Percentiles rank a stretch among this genome's conserved stretches.
phyloP scores from a whole-genome alignment of 1,139 yeast genomes.

The Hansenula lynferdii region DNA sequence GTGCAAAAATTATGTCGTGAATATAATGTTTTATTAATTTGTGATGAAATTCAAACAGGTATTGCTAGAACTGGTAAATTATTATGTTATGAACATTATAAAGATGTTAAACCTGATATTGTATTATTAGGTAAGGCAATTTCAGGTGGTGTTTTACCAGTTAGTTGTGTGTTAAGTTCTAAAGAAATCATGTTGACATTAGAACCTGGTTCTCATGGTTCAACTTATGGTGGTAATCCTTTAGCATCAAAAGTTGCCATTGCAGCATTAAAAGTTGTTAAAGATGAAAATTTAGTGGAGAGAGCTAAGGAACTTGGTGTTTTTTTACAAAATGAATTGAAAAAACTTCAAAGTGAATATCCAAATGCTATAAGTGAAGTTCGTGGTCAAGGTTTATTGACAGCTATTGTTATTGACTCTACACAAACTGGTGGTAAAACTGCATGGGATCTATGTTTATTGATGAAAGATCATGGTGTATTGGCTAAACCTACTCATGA shows the following conservation, averaged over 20 bases:
- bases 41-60: conserved; percentile 98
- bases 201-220: conserved; percentile 96
- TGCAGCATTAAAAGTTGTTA: conserved; percentile 88
- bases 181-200: conserved; percentile 84
- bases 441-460: conserved; percentile 93
- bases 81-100: conserved; percentile 85
- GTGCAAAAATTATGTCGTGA: conserved; percentile 76
- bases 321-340: conserved; percentile 61
- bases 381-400: conserved; percentile 86
- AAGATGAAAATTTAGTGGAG: conserved; percentile 81
- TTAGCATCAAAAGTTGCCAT: conserved; percentile 91
- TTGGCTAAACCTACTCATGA: conserved; percentile 98
- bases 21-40: conserved; percentile 81
- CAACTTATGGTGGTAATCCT: conserved; percentile 98
- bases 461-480: conserved; percentile 86
- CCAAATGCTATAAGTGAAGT: conserved; percentile 82
- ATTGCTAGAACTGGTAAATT: conserved; percentile 95
- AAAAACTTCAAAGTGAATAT: conserved; percentile 53
- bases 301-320: conserved; percentile 72
- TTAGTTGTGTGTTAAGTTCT: conserved; percentile 85
- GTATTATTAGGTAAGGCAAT: conserved; percentile 90
- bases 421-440: conserved; percentile 81
- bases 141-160: conserved; percentile 93
- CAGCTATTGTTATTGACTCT: conserved; percentile 90
- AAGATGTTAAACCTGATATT: conserved; percentile 76